Evolutionary conservation across 345 rosid species (phyloP).

Genomic region (Kandelia obovata): DNA sequence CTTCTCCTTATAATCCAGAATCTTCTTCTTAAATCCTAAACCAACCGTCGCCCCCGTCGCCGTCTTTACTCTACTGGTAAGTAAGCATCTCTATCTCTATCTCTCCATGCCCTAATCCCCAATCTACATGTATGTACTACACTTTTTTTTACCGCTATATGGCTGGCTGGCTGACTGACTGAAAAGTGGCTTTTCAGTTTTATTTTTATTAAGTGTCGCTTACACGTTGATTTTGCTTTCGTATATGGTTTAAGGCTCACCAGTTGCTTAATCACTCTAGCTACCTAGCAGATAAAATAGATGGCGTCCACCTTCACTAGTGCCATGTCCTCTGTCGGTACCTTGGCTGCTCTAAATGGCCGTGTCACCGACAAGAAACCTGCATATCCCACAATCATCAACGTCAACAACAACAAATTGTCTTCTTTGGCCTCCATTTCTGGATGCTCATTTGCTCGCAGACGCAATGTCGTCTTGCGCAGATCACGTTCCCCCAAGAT

Average conservation of each 20-base stretch:
- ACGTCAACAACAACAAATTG: constrained; percentile 28
- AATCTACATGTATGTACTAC: too few species aligned
- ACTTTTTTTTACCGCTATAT: neutral
- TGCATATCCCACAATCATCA: constrained; percentile 33
- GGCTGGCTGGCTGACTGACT: neutral
- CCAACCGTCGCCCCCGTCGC: too few species aligned
- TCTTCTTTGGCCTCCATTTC: constrained; percentile 71
- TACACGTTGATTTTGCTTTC: neutral
- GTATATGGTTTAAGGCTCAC: neutral
- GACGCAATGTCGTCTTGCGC: constrained; percentile 44
- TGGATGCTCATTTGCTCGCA: constrained; percentile 50
- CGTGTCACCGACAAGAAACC: constrained; percentile 53
- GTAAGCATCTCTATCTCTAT: too few species aligned
- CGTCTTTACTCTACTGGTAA: too few species aligned
- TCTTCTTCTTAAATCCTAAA: too few species aligned
- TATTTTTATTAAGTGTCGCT: neutral
- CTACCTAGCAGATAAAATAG: neutral
- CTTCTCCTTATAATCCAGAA: too few species aligned
- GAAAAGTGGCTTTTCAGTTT: neutral
- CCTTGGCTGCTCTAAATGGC: constrained; percentile 59
- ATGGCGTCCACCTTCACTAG: constrained; percentile 80
- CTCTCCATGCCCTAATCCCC: too few species aligned
- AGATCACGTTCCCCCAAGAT: constrained; percentile 51
- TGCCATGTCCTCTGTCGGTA: constrained; percentile 65
- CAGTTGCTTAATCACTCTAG: neutral